Percentiles rank a stretch among this genome's conserved stretches.
Evolutionary conservation across 306 rosid genomes (phyloP).

Genomic region (Medicago lupulina): DNA sequence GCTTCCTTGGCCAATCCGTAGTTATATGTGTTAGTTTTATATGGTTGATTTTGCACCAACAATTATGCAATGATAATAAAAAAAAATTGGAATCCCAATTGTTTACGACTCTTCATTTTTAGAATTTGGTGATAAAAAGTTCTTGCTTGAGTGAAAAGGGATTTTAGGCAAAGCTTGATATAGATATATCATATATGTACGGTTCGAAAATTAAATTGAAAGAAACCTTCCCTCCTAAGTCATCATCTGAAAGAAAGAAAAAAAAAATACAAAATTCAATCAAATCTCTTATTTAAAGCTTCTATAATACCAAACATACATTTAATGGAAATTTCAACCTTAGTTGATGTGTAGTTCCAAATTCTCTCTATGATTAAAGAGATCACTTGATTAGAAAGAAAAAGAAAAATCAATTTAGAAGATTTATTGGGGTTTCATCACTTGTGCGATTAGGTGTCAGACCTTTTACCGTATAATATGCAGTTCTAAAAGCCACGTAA

Average conservation of each 20-base stretch:
- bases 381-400: too few relatives aligned
- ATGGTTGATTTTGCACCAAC: conserved; percentile 19
- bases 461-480: too few relatives aligned
- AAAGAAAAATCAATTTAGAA: too few relatives aligned
- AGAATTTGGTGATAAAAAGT: conserved; percentile 22
- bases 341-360: too few relatives aligned
- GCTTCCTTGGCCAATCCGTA: conserved; percentile 13
- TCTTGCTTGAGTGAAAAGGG: conserved; percentile 29
- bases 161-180: conserved; percentile 41
- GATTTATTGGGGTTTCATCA: too few relatives aligned
- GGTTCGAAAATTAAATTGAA: not conserved
- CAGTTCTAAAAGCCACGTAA: too few relatives aligned
- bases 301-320: too few relatives aligned
- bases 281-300: not conserved
- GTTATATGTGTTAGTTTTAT: not conserved
- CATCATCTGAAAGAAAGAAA: not conserved
- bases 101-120: conserved; percentile 26
- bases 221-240: conserved; percentile 40
- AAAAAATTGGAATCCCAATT: conserved; percentile 18
- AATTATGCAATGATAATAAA: conserved; percentile 6
- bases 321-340: too few relatives aligned
- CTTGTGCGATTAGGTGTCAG: too few relatives aligned
- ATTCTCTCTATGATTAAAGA: too few relatives aligned
- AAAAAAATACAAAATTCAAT: not conserved
- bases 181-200: conserved; percentile 14